Conservation (phyloP, 108 stramenopile species). For the Aureococcus anophagefferens region DNA sequence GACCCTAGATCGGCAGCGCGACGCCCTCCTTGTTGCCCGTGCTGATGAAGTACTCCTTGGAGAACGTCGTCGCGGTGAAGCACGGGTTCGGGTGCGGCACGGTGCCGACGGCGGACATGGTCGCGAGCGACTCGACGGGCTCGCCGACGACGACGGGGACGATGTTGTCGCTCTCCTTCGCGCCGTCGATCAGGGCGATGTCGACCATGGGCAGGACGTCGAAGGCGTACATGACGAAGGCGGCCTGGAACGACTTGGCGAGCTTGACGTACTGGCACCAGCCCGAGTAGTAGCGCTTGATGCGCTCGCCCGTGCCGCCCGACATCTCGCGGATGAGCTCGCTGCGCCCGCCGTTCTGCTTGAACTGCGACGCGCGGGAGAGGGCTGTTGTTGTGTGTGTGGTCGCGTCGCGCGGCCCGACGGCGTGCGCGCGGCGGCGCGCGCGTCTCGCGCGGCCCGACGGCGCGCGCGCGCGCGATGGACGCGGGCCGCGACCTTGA, state of each 20-base stretch:
- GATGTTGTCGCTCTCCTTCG: not conserved
- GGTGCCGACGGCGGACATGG: not conserved
- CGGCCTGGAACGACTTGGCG: not conserved
- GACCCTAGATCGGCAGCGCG: constrained; percentile 9
- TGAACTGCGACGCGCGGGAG: no score
- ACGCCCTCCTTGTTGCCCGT: constrained; percentile 6
- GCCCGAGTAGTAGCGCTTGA: constrained; percentile 14
- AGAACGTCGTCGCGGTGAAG: constrained; percentile 7
- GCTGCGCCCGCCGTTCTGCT: constrained; percentile 8
- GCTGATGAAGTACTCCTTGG: constrained; percentile 5
- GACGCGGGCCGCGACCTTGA: no score
- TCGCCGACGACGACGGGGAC: not conserved
- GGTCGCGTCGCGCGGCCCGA: no score
- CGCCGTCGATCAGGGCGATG: constrained; percentile 2
- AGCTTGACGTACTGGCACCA: constrained; percentile 13
- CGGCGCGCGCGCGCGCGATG: no score
- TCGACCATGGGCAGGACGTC: not conserved
- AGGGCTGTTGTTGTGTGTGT: no score
- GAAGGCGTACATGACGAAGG: not conserved
- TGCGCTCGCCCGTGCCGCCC: constrained; percentile 15
- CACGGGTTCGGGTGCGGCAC: not conserved
- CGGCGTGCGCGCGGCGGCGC: no score
- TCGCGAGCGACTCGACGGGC: not conserved
- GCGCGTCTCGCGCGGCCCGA: no score
- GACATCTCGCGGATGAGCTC: constrained; percentile 9